Percentiles rank a stretch among this genome's conserved stretches.
phyloP scores from a whole-genome alignment of 768 basidiomycete genomes.

The Saitozyma podzolica region DNA sequence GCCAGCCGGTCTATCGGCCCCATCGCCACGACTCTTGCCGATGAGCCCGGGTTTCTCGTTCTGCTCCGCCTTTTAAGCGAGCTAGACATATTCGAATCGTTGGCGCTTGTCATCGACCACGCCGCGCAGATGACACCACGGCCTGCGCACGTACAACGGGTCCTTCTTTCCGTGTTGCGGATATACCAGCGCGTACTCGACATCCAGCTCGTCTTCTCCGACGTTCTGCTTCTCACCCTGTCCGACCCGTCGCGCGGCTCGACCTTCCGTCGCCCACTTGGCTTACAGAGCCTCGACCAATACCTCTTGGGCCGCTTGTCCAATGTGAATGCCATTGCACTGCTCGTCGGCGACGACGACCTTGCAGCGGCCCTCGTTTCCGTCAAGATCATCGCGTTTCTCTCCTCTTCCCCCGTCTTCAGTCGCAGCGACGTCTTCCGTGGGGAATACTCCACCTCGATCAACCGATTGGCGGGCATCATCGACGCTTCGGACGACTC shows the following conservation, averaged over 20 bases:
- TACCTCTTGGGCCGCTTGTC: conserved; percentile 52
- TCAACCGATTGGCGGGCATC: conserved; percentile 72
- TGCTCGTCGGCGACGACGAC: conserved; percentile 70
- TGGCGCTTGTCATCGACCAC: conserved; percentile 78
- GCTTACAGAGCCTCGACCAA: conserved; percentile 39
- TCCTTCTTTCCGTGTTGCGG: conserved; percentile 76
- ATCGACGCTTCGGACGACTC: conserved; percentile 80
- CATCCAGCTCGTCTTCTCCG: conserved; percentile 83
- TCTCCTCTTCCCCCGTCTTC: conserved; percentile 67
- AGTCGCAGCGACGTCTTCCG: conserved; percentile 54
- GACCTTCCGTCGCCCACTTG: conserved; percentile 52
- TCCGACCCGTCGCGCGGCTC: conserved; percentile 59
- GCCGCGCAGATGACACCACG: conserved; percentile 68
- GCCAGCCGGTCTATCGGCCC: conserved; percentile 28
- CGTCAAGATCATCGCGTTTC: conserved; percentile 69
- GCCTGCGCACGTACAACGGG: conserved; percentile 60
- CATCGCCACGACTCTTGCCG: conserved; percentile 51
- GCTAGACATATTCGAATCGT: conserved; percentile 67
- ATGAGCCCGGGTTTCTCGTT: conserved; percentile 84
- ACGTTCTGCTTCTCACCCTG: conserved; percentile 77
- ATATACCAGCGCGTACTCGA: conserved; percentile 79
- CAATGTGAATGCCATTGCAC: conserved; percentile 76
- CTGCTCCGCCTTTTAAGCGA: conserved; percentile 74
- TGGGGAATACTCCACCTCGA: conserved; percentile 47
- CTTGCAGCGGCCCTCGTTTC: conserved; percentile 72